Evolutionary conservation across 1,139 yeast species (phyloP).

Genomic region (Debaryomyces coudertii): DNA sequence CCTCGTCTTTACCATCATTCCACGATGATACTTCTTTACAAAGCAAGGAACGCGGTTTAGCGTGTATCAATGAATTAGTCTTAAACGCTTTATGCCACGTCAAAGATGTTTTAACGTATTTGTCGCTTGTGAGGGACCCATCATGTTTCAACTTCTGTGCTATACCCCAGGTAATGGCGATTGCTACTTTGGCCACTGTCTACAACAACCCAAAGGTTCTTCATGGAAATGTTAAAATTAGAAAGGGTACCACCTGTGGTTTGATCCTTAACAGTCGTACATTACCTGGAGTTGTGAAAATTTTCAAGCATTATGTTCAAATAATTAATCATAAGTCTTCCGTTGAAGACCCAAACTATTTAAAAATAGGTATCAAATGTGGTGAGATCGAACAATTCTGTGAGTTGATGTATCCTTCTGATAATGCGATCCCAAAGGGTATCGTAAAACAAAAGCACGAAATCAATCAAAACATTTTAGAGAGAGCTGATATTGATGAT

Average conservation of each 20-base stretch:
- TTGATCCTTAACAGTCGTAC: conserved; percentile 76
- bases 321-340: conserved; percentile 77
- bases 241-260: conserved; percentile 87
- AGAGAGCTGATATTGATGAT: conserved; percentile 36
- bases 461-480: conserved; percentile 29
- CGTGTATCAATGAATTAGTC: conserved; percentile 82
- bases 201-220: conserved; percentile 81
- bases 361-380: conserved; percentile 79
- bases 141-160: conserved; percentile 91
- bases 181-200: conserved; percentile 86
- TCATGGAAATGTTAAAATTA: conserved; percentile 75
- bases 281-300: conserved; percentile 70
- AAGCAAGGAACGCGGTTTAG: conserved; percentile 55
- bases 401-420: conserved; percentile 68
- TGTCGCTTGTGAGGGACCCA: conserved; percentile 78
- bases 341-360: conserved; percentile 85
- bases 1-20: conserved; percentile 64
- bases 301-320: conserved; percentile 75
- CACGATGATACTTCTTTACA: conserved; percentile 44
- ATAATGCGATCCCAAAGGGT: conserved; percentile 34
- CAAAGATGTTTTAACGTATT: conserved; percentile 73
- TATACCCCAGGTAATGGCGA: conserved; percentile 98
- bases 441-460: conserved; percentile 24
- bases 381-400: conserved; percentile 87
- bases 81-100: conserved; percentile 79